Conservation (phyloP, 1,139 yeast genomes). For the Meyerozyma athensensis region DNA sequence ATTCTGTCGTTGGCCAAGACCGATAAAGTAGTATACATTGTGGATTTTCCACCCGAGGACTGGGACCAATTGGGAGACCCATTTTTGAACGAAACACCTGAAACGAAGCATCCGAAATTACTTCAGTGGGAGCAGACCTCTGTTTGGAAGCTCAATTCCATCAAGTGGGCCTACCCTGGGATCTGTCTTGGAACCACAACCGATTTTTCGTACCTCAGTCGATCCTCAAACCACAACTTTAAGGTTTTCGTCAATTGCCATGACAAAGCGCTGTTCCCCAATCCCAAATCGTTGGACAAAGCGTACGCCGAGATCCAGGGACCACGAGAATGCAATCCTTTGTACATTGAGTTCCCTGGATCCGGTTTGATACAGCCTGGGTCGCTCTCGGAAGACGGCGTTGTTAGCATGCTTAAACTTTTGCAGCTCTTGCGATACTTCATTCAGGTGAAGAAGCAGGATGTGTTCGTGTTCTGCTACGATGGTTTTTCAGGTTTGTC, state of each 20-base stretch:
- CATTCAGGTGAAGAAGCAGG: slow-evolving; percentile 15
- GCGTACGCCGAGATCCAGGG: slow-evolving; percentile 12
- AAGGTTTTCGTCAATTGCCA: slow-evolving; percentile 33
- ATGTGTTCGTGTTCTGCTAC: slow-evolving; percentile 30
- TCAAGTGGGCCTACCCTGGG: slow-evolving; percentile 25
- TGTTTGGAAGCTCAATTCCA: slow-evolving; percentile 32
- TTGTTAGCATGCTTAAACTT: slow-evolving; percentile 28
- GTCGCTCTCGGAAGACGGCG: slow-evolving; percentile 21
- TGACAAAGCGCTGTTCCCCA: slow-evolving; percentile 30
- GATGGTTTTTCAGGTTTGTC: slow-evolving; percentile 42
- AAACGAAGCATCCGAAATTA: slow-evolving; percentile 15
- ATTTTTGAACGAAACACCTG: not conserved
- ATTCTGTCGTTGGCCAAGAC: slow-evolving; percentile 4
- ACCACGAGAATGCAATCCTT: slow-evolving; percentile 9
- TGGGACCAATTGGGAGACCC: not conserved
- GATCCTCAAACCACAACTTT: slow-evolving; percentile 17
- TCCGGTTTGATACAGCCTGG: slow-evolving; percentile 25
- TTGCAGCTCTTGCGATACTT: slow-evolving; percentile 27
- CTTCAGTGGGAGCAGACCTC: slow-evolving; percentile 34
- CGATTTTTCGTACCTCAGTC: slow-evolving; percentile 24
- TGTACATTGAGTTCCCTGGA: slow-evolving; percentile 33
- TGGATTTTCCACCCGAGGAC: slow-evolving; percentile 5
- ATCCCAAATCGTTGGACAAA: slow-evolving; percentile 14
- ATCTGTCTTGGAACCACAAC: slow-evolving; percentile 32
- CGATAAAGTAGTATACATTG: slow-evolving; percentile 7